A percentile compares a stretch with the other conserved stretches of the same genome.
Conservation (phyloP, 2,329 filamentous ascomycete genomes). For the Fusarium sp. region DNA sequence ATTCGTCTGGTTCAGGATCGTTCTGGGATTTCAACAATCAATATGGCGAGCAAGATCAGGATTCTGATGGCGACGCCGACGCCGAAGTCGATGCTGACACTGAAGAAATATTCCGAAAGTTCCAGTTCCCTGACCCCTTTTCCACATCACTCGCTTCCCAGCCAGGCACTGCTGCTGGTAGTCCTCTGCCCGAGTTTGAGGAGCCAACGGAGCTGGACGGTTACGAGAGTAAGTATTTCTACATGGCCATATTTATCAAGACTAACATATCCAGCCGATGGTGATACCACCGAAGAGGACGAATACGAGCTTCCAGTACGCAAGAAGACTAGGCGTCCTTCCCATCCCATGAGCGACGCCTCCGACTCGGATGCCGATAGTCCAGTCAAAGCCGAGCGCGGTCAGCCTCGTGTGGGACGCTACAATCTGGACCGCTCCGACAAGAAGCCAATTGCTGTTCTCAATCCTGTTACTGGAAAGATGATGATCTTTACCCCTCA, state of each 20-base stretch:
- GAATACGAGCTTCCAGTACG: conserved; percentile 63
- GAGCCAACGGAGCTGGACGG: conserved; percentile 64
- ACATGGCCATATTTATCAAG: conserved; percentile 36
- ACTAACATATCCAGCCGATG: conserved; percentile 67
- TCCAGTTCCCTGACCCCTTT: conserved; percentile 51
- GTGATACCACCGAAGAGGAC: conserved; percentile 73
- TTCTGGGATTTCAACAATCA: conserved; percentile 74
- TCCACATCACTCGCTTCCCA: conserved; percentile 58
- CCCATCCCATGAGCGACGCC: conserved; percentile 54
- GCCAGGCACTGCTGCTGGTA: conserved; percentile 40
- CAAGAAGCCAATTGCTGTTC: conserved; percentile 70
- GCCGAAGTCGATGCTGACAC: conserved; percentile 50
- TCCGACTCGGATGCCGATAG: conserved; percentile 66
- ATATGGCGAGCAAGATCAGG: conserved; percentile 54
- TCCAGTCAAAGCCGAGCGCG: conserved; percentile 62
- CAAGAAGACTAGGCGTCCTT: conserved; percentile 62
- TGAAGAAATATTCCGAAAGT: conserved; percentile 58
- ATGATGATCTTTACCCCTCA: conserved; percentile 74
- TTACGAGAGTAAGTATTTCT: conserved; percentile 69
- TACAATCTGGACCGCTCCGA: conserved; percentile 68
- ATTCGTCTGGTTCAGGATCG: conserved; percentile 69
- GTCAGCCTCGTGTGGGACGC: conserved; percentile 67
- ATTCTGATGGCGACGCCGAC: conserved; percentile 21
- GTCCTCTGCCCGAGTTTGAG: conserved; percentile 51
- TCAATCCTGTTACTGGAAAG: conserved; percentile 69